Evolutionary conservation across 257 asterid genomes (phyloP).

Genomic region (Salvia rosmarinus): DNA sequence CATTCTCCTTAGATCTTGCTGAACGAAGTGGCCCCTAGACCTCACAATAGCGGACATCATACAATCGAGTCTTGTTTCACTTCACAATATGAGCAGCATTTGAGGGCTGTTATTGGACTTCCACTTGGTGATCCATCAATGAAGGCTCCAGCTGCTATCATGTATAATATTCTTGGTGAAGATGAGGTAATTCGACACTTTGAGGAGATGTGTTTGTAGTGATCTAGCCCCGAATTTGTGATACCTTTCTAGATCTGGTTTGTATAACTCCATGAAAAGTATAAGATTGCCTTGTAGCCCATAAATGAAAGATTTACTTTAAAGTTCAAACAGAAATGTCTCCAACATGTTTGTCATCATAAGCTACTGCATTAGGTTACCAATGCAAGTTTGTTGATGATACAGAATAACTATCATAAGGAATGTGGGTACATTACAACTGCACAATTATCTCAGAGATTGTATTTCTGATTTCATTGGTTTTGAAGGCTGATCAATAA

Average conservation of each 20-base stretch:
- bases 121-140: constrained; percentile 96
- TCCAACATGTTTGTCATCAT: not conserved
- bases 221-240: not conserved
- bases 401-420: not conserved
- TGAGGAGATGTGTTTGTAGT: not conserved
- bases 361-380: not conserved
- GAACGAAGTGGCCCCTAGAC: constrained; percentile 98
- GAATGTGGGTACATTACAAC: not conserved
- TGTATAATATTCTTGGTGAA: constrained; percentile 93
- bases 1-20: constrained; percentile 66
- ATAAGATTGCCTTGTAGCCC: not conserved
- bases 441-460: not conserved
- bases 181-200: constrained; percentile 63
- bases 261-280: not conserved
- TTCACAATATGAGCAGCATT: constrained; percentile 94
- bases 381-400: constrained; percentile 1
- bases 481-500: not conserved
- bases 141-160: constrained; percentile 81
- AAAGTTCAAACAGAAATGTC: not conserved
- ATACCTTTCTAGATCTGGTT: constrained; percentile 3
- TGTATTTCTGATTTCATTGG: not conserved
- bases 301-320: not conserved
- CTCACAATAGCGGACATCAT: constrained; percentile 98
- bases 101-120: constrained; percentile 92
- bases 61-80: constrained; percentile 89